phyloP scores from a whole-genome alignment of 306 rosid species.

The Sechiopsis laciniata region DNA sequence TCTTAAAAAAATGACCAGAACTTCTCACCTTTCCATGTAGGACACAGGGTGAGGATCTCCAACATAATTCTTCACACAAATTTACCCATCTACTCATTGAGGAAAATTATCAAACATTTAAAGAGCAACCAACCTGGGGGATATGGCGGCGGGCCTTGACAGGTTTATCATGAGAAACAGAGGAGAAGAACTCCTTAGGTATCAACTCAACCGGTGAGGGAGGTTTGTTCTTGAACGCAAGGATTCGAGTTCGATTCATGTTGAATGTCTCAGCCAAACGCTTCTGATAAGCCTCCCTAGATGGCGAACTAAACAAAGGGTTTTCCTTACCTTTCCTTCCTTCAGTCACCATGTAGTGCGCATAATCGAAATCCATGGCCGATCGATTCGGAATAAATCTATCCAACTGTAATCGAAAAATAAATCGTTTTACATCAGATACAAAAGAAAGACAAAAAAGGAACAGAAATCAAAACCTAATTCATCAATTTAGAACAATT shows the following conservation, averaged over 20 bases:
- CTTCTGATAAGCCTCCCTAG: constrained; percentile 51
- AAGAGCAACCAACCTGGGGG: constrained; percentile 47
- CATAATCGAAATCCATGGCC: constrained; percentile 42
- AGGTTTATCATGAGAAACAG: constrained; percentile 32
- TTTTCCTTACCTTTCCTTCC: constrained; percentile 51
- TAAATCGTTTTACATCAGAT: background rate
- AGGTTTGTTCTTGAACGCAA: constrained; percentile 79
- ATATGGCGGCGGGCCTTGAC: constrained; percentile 46
- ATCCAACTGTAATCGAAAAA: constrained; percentile 32
- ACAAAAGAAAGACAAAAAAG: background rate
- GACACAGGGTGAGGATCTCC: too few species aligned
- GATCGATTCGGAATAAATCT: constrained; percentile 49
- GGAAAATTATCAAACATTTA: background rate
- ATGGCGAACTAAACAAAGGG: constrained; percentile 43
- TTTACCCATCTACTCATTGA: background rate
- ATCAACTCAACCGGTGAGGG: constrained; percentile 44
- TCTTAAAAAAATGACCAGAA: too few species aligned
- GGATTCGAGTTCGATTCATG: constrained; percentile 61
- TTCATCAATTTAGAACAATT: too few species aligned
- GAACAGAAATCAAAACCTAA: constrained; percentile 3
- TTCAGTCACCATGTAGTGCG: constrained; percentile 45
- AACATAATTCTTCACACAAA: background rate
- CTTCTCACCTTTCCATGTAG: too few species aligned
- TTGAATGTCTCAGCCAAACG: constrained; percentile 50
- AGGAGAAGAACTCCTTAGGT: constrained; percentile 35